Percentiles rank a stretch among this genome's conserved stretches.
Evolutionary conservation across 805 yeast genomes (phyloP).

Genomic region (Starmerella scarabaei): DNA sequence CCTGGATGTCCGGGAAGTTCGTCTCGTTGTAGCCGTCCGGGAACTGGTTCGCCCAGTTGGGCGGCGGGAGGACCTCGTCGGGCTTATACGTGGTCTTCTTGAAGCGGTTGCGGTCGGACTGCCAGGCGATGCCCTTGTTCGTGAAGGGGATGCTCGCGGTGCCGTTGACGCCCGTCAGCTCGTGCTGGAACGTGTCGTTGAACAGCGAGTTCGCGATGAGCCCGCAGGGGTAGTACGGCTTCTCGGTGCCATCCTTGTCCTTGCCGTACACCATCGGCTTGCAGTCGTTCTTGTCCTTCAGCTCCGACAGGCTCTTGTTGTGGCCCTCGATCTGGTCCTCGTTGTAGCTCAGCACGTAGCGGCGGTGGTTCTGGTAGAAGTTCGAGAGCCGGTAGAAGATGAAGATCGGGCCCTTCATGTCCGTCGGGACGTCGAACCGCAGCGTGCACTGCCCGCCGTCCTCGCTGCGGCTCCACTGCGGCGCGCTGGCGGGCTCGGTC

Average conservation of each 20-base stretch:
- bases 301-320: slow-evolving; percentile 41
- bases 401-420: slow-evolving; percentile 57
- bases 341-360: slow-evolving; percentile 78
- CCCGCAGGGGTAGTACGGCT: slow-evolving; percentile 84
- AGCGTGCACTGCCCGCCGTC: slow-evolving; percentile 44
- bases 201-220: slow-evolving; percentile 83
- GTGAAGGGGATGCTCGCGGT: slow-evolving; percentile 33
- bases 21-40: slow-evolving; percentile 83
- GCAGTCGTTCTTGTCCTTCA: slow-evolving; percentile 43
- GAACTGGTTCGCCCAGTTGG: slow-evolving; percentile 66
- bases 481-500: slow-evolving; percentile 30
- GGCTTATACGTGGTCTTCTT: slow-evolving; percentile 58
- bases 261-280: slow-evolving; percentile 44
- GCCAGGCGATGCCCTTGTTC: slow-evolving; percentile 68
- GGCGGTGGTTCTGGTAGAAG: slow-evolving; percentile 89
- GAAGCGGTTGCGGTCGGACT: slow-evolving; percentile 57
- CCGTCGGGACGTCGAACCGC: slow-evolving; percentile 59
- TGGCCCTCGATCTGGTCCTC: slow-evolving; percentile 68
- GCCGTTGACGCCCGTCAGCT: slow-evolving; percentile 33
- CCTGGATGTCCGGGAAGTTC: slow-evolving; percentile 62
- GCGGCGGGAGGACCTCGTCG: slow-evolving; percentile 78
- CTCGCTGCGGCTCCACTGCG: slow-evolving; percentile 52
- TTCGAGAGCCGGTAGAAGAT: slow-evolving; percentile 78
- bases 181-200: slow-evolving; percentile 61
- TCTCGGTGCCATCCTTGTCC: slow-evolving; percentile 31